phyloP scores from a whole-genome alignment of 345 rosid genomes.

The Pistacia vera region DNA sequence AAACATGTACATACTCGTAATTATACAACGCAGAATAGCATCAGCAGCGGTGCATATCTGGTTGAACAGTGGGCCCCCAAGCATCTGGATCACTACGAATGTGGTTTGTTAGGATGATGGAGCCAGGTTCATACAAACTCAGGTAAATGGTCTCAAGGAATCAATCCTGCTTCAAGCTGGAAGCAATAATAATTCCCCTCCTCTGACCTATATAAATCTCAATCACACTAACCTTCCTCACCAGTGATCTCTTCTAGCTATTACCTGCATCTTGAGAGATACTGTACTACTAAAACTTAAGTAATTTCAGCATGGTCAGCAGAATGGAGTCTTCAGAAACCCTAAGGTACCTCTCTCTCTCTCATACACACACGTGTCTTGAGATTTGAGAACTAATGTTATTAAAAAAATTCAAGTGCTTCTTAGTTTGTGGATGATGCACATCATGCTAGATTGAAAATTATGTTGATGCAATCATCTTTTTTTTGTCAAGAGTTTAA shows the following conservation, averaged over 20 bases:
- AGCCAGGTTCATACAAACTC: conserved; percentile 3
- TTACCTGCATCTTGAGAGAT: neutral
- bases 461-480: neutral
- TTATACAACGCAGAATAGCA: neutral
- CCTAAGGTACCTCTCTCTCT: conserved; percentile 33
- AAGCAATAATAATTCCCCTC: neutral
- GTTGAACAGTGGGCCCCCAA: conserved; percentile 24
- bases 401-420: too few species aligned
- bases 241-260: conserved; percentile 15
- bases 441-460: too few species aligned
- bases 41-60: conserved; percentile 16
- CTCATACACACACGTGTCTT: neutral
- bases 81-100: conserved; percentile 32
- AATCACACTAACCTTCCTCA: conserved; percentile 21
- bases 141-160: conserved; percentile 23
- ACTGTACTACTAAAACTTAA: neutral
- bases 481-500: too few species aligned
- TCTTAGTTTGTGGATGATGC: too few species aligned
- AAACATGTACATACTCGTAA: neutral
- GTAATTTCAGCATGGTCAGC: conserved; percentile 33
- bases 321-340: conserved; percentile 45
- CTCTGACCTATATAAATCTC: conserved; percentile 34
- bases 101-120: conserved; percentile 1
- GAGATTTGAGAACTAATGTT: too few species aligned
- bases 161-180: conserved; percentile 24